Percentiles rank a stretch among this genome's conserved stretches.
phyloP scores from a whole-genome alignment of 257 asterid species.

The Echium plantagineum region DNA sequence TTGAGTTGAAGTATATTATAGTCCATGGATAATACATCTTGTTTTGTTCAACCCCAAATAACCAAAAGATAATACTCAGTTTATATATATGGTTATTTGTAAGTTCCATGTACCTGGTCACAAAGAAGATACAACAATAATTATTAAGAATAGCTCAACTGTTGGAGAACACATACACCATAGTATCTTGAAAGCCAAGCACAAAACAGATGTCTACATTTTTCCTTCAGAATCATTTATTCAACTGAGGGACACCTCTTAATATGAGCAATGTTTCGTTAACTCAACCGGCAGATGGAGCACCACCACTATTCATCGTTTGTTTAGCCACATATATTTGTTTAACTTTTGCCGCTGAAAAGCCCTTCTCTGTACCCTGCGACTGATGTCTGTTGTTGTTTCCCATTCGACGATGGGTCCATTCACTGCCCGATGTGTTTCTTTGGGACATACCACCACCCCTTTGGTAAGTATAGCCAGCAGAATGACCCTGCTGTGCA shows the following conservation, averaged over 20 bases:
- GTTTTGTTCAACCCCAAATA: too few species aligned
- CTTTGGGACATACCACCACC: slow-evolving; percentile 42
- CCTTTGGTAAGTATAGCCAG: slow-evolving; percentile 45
- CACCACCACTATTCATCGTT: slow-evolving; percentile 28
- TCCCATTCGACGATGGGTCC: slow-evolving; percentile 63
- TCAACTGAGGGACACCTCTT: not conserved
- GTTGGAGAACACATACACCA: too few species aligned
- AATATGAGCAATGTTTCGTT: slow-evolving; percentile 5
- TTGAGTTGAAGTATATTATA: too few species aligned
- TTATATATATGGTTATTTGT: too few species aligned
- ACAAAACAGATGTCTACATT: too few species aligned
- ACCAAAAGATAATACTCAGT: too few species aligned
- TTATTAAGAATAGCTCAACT: too few species aligned
- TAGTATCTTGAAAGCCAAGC: too few species aligned
- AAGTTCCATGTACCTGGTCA: too few species aligned
- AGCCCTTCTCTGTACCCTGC: slow-evolving; percentile 41
- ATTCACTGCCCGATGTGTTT: slow-evolving; percentile 49
- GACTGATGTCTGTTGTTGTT: slow-evolving; percentile 69
- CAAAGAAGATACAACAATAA: too few species aligned
- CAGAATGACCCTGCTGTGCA: slow-evolving; percentile 29
- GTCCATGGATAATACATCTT: too few species aligned
- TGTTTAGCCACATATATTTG: slow-evolving; percentile 92
- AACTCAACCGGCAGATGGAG: slow-evolving; percentile 32
- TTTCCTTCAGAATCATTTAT: too few species aligned
- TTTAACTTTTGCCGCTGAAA: slow-evolving; percentile 49